A percentile compares a stretch with the other conserved stretches of the same genome.
phyloP scores from a whole-genome alignment of 1,139 yeast species.

The Wickerhamomyces sp. region DNA sequence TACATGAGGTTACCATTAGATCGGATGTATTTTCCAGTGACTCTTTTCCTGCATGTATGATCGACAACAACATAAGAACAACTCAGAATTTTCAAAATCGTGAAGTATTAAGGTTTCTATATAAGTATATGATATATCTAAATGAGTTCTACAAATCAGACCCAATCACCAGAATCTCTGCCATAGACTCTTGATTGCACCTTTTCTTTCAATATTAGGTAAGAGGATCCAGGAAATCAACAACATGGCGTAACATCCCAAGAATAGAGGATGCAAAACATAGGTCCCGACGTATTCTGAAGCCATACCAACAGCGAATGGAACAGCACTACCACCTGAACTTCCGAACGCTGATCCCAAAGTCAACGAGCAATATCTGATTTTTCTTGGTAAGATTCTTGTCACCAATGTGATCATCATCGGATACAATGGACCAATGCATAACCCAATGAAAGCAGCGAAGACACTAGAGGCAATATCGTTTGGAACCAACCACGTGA shows the following conservation, averaged over 20 bases:
- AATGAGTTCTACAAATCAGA: background rate
- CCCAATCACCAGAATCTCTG: conserved; percentile 18
- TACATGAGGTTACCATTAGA: no score
- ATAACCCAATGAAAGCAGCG: conserved; percentile 43
- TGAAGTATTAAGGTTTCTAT: background rate
- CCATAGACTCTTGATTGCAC: conserved; percentile 15
- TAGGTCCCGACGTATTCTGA: conserved; percentile 48
- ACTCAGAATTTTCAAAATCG: no score
- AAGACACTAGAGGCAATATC: conserved; percentile 40
- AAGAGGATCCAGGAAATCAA: conserved; percentile 39
- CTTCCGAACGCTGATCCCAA: conserved; percentile 57
- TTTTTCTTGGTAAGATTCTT: conserved; percentile 47
- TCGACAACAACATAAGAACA: no score
- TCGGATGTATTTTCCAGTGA: no score
- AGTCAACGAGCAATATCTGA: conserved; percentile 48
- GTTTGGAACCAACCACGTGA: conserved; percentile 45
- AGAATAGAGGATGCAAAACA: conserved; percentile 50
- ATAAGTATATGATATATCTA: background rate
- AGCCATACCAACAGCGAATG: conserved; percentile 50
- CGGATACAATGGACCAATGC: conserved; percentile 54
- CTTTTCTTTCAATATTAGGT: conserved; percentile 35
- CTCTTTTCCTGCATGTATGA: no score
- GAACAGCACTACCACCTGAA: conserved; percentile 56
- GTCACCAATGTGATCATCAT: conserved; percentile 45
- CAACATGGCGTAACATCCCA: conserved; percentile 37